These are phyloP conservation scores for Dryadomyces quercivorus DNA, from an alignment of 2,329 filamentous ascomycete species.

Conservation along the genomic window DNA sequence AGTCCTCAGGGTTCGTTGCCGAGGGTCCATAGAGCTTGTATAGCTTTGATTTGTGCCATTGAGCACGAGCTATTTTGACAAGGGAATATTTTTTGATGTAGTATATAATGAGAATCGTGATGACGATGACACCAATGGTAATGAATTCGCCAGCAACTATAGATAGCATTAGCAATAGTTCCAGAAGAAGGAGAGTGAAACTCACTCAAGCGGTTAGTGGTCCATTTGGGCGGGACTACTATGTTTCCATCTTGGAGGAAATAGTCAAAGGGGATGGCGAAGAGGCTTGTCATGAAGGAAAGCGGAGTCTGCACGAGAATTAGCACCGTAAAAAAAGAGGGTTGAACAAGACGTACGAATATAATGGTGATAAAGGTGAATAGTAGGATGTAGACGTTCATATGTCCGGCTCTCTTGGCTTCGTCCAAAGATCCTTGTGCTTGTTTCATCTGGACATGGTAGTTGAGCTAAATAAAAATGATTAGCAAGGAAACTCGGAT, in stretches of 20 bases:
- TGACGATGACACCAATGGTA: neutral
- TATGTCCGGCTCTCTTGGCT: neutral
- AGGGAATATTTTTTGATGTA: no score
- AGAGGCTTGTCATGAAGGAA: slow-evolving; percentile 1
- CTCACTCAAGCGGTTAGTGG: neutral
- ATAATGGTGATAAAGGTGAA: slow-evolving; percentile 1
- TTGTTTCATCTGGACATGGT: slow-evolving; percentile 1
- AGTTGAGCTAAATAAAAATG: neutral
- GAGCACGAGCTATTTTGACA: no score
- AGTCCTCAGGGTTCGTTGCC: no score
- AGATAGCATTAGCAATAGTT: neutral
- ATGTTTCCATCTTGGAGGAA: neutral
- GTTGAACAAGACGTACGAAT: neutral
- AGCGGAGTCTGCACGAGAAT: neutral
- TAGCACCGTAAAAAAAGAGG: neutral
- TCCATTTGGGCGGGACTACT: neutral
- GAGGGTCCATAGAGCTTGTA: no score
- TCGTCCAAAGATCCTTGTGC: neutral
- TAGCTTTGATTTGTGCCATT: no score
- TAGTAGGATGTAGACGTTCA: neutral
- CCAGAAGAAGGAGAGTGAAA: no score
- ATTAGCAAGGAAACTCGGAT: neutral
- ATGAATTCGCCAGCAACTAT: neutral
- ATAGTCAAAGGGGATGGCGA: neutral
- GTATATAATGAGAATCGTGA: neutral